phyloP scores from a whole-genome alignment of 1,284 basidiomycete genomes.

The Papiliotrema terrestris region DNA sequence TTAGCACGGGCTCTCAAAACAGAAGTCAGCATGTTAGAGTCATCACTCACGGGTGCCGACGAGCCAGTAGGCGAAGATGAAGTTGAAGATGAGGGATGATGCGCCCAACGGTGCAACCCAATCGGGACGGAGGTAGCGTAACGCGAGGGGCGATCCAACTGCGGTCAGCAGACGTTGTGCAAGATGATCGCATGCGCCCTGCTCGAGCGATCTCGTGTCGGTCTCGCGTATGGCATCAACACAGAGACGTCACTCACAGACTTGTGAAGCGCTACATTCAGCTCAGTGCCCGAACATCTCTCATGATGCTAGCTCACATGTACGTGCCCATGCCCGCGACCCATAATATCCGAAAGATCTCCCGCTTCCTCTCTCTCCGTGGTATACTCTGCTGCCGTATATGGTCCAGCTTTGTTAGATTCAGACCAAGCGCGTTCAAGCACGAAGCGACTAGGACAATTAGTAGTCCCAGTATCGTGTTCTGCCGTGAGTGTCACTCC shows the following conservation, averaged over 20 bases:
- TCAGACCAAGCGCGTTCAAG: conserved; percentile 48
- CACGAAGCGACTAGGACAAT: conserved; percentile 44
- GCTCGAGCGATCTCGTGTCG: too few species aligned
- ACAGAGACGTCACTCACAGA: conserved; percentile 28
- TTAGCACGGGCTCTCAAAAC: conserved; percentile 3
- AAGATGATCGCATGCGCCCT: too few species aligned
- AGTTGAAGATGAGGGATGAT: conserved; percentile 49
- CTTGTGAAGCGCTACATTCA: conserved; percentile 40
- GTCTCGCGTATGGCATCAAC: too few species aligned
- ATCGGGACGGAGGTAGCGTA: conserved; percentile 48
- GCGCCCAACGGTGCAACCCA: conserved; percentile 50
- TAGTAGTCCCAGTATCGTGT: conserved; percentile 48
- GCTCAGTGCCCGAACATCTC: neutral
- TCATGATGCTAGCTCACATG: conserved; percentile 33
- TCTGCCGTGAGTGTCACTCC: conserved; percentile 18
- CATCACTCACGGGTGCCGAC: conserved; percentile 48
- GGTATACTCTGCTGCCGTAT: conserved; percentile 41
- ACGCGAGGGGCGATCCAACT: conserved; percentile 48
- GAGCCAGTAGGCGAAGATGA: conserved; percentile 49
- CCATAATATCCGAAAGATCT: conserved; percentile 47
- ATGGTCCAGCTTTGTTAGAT: conserved; percentile 50
- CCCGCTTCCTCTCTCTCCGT: conserved; percentile 35
- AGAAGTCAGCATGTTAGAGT: too few species aligned
- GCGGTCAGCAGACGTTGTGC: neutral
- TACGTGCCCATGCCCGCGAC: conserved; percentile 48